Evolutionary conservation across 495 filamentous ascomycete species (phyloP), one percentile per base, ranked within the genome.

Genomic region (Melanomma pulvis-pyrius): DNA sequence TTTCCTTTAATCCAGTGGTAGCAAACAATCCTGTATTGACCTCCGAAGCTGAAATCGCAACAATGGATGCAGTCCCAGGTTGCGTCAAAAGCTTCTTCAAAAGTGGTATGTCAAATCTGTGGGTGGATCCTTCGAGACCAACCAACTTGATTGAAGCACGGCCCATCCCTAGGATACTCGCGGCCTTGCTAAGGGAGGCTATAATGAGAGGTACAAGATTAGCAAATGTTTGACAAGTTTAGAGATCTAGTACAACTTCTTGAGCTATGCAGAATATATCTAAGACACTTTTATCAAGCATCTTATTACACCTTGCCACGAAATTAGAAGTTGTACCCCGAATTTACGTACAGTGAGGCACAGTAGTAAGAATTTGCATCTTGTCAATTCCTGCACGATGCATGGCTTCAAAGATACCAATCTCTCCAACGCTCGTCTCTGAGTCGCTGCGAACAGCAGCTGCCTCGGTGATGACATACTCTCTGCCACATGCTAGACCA

Each of bases 1-100:
- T 84, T 13, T 92, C 85, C 17, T 78, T 76, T 12, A 79, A 29
- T 11, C 82, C 81, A 25, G 76, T 75, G 19, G 87, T 90, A 1
- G 90, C 90, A 76, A 94, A 97, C 7, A 83, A 79, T 1, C 93
- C 93, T 3, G 92, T 96, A 69, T 98, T 97, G 39, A 97, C 91
- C 79, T 98, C 93, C 8, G 90, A 92, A 25, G 87, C 88, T 25
- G 91, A 92, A 8, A 96, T 78, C 15, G 82, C 89, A 1, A 97
- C 82, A 59, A 98, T 92, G 48, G 81, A 89, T 12, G 82, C 91
- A 25, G 82, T 82, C 17, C 82, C 81, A 3, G 74, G 32, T 69
- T 63, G 77, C 61, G 75, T 74, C 21, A 93, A 76, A 22, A 81
- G 76, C 36, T 83, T 79, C 66, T 86, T 82, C 0, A 92, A 73